Percentiles rank a stretch among this genome's conserved stretches.
These are phyloP conservation scores for Xylaria bambusicola DNA, from an alignment of 495 filamentous ascomycete species.

Conservation along the genomic window DNA sequence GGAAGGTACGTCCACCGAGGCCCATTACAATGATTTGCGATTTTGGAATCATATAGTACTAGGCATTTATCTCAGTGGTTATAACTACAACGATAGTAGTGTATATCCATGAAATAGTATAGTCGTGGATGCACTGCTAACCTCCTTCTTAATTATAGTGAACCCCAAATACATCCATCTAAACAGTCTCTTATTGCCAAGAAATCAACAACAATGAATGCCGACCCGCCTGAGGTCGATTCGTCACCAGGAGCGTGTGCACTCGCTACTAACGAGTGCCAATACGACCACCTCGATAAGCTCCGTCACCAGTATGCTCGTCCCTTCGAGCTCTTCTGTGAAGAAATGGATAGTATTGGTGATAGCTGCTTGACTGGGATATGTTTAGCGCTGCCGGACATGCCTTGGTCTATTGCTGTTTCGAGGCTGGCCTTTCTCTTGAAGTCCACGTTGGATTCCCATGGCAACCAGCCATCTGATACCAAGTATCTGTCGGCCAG, in stretches of 20 bases:
- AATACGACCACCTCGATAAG: constrained; percentile 4
- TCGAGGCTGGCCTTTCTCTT: constrained; percentile 12
- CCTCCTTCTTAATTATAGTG: background rate
- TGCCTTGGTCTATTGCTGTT: constrained; percentile 14
- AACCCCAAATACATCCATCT: background rate
- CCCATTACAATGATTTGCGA: too few relatives aligned
- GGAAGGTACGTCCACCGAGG: too few relatives aligned
- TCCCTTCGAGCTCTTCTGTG: constrained; percentile 8
- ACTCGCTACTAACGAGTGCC: constrained; percentile 2
- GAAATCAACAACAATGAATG: background rate
- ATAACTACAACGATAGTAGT: too few relatives aligned
- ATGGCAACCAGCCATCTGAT: background rate
- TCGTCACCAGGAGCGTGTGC: background rate
- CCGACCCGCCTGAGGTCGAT: constrained; percentile 2
- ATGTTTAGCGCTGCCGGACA: constrained; percentile 13
- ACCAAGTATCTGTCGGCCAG: background rate
- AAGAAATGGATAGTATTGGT: constrained; percentile 11
- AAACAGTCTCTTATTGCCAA: background rate
- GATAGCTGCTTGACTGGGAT: constrained; percentile 11
- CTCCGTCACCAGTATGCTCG: constrained; percentile 6
- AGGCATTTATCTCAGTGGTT: too few relatives aligned
- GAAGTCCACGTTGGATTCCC: constrained; percentile 2
- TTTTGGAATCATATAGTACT: too few relatives aligned
- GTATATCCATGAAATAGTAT: too few relatives aligned
- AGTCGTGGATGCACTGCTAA: too few relatives aligned